phyloP scores from a whole-genome alignment of 2,329 filamentous ascomycete genomes.

The Aspergillus alliaceus region DNA sequence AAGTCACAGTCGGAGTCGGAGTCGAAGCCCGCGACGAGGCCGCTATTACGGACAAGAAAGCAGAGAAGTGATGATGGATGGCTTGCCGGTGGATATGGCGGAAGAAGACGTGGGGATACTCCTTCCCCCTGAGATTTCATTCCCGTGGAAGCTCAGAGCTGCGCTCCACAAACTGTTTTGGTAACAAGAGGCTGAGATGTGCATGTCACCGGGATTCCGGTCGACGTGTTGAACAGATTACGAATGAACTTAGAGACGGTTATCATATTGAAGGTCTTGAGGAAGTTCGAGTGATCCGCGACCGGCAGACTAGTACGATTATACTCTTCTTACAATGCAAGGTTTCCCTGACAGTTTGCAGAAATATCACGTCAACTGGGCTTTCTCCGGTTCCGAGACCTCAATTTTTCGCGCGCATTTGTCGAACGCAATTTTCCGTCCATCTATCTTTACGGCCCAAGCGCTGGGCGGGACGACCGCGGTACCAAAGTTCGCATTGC shows the following conservation, averaged over 20 bases:
- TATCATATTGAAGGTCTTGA: conserved; percentile 55
- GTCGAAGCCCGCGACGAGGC: conserved; percentile 37
- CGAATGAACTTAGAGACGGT: conserved; percentile 53
- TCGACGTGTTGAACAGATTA: conserved; percentile 51
- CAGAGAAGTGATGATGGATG: conserved; percentile 53
- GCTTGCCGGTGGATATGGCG: conserved; percentile 49
- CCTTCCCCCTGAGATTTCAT: conserved; percentile 26
- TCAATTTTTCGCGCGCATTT: conserved; percentile 54
- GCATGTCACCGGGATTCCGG: conserved; percentile 35
- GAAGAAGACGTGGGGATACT: conserved; percentile 52
- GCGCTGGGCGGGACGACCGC: conserved; percentile 39
- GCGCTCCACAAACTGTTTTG: conserved; percentile 22
- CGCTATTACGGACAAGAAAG: conserved; percentile 45
- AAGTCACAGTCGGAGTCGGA: conserved; percentile 38
- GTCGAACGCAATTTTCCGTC: conserved; percentile 53
- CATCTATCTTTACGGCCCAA: conserved; percentile 51
- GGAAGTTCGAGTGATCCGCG: conserved; percentile 58
- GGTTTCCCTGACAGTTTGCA: conserved; percentile 25
- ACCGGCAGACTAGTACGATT: conserved; percentile 56
- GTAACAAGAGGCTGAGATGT: conserved; percentile 42
- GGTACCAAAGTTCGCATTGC: conserved; percentile 51
- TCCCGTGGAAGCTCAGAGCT: conserved; percentile 14
- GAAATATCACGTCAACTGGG: conserved; percentile 57
- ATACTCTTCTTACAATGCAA: not conserved
- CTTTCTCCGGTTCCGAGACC: conserved; percentile 54